phyloP scores from a whole-genome alignment of 1,284 basidiomycete genomes.

The Fomes fomentarius region DNA sequence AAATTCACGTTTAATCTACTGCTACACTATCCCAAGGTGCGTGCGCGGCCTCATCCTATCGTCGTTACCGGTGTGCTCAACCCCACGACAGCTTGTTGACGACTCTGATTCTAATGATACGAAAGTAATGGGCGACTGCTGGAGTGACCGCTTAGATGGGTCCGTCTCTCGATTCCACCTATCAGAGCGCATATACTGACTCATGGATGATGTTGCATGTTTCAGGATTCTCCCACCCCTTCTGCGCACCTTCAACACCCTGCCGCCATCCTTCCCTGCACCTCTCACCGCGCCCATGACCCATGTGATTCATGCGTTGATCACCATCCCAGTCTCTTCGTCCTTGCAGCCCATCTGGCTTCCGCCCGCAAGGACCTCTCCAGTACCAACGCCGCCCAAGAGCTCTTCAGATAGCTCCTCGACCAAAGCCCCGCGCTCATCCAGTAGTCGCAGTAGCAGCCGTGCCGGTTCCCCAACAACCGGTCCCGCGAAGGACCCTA shows the following conservation, averaged over 20 bases:
- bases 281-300: slow-evolving; percentile 72
- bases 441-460: slow-evolving; percentile 30
- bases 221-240: slow-evolving; percentile 60
- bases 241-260: slow-evolving; percentile 61
- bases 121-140: slow-evolving; percentile 62
- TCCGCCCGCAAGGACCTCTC: slow-evolving; percentile 35
- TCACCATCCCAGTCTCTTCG: slow-evolving; percentile 67
- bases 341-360: slow-evolving; percentile 58
- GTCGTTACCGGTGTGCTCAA: slow-evolving; percentile 18
- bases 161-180: slow-evolving; percentile 34
- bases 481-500: slow-evolving; percentile 38
- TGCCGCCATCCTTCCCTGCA: slow-evolving; percentile 59
- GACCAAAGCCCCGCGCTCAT: slow-evolving; percentile 17
- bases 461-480: slow-evolving; percentile 43
- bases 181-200: background rate
- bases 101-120: slow-evolving; percentile 30
- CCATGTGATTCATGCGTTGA: slow-evolving; percentile 74
- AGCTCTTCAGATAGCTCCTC: slow-evolving; percentile 28
- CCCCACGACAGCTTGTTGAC: slow-evolving; percentile 36
- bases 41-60: slow-evolving; percentile 8
- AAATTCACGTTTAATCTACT: slow-evolving; percentile 80
- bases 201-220: background rate
- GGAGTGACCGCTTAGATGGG: slow-evolving; percentile 73
- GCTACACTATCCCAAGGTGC: slow-evolving; percentile 66
- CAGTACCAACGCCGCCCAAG: slow-evolving; percentile 29